phyloP scores from a whole-genome alignment of 345 rosid species.

The Citrus glauca region DNA sequence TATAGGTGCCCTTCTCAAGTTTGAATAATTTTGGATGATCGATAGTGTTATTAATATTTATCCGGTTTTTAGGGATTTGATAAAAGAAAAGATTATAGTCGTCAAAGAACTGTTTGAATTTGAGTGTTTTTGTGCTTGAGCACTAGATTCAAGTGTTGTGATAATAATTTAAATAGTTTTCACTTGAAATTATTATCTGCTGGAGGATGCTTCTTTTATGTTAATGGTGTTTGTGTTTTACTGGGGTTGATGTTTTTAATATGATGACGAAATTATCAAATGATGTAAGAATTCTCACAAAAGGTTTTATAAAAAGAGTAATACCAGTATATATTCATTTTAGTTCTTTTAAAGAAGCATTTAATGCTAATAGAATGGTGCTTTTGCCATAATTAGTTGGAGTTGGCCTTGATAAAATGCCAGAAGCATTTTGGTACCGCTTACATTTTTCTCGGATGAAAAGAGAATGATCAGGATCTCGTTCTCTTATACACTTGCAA shows the following conservation, averaged over 20 bases:
- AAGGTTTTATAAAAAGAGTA: not conserved
- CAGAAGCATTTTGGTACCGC: too few species aligned
- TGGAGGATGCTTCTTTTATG: not conserved
- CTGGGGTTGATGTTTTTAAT: not conserved
- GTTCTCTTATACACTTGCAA: too few species aligned
- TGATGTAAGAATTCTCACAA: not conserved
- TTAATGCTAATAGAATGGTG: too few species aligned
- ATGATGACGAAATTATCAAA: not conserved
- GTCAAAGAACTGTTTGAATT: constrained; percentile 8
- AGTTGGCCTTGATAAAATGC: too few species aligned
- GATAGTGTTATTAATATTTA: constrained; percentile 5
- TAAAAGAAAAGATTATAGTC: not conserved
- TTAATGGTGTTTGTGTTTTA: not conserved
- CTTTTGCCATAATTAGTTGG: too few species aligned
- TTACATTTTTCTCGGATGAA: too few species aligned
- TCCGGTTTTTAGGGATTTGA: constrained; percentile 10
- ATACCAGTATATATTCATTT: too few species aligned
- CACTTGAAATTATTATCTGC: not conserved
- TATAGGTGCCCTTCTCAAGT: constrained; percentile 4
- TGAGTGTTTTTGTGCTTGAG: constrained; percentile 18
- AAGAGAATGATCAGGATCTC: too few species aligned
- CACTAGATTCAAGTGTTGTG: not conserved
- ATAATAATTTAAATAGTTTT: constrained; percentile 4
- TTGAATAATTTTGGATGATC: constrained; percentile 26
- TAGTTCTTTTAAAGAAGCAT: too few species aligned